Percentiles rank a stretch among this genome's conserved stretches.
Evolutionary conservation across 2,329 filamentous ascomycete genomes (phyloP).

Genomic region (Aureobasidium namibiae): DNA sequence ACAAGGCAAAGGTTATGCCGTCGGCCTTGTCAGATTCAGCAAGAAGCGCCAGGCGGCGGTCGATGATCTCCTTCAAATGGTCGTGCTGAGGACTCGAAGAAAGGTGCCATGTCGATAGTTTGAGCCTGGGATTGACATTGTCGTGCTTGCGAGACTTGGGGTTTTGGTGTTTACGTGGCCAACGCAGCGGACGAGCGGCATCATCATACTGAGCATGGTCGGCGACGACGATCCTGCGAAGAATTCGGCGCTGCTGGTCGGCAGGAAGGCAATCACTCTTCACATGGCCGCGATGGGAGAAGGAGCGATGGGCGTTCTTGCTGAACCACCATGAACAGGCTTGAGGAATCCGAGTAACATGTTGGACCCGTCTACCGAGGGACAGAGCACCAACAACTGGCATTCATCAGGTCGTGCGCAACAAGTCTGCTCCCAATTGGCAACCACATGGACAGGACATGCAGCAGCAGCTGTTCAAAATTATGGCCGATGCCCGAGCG

Average conservation of each 20-base stretch:
- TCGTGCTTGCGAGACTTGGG: not conserved
- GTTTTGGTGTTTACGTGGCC: no score
- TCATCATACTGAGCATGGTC: not conserved
- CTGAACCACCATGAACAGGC: not conserved
- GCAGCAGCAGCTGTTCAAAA: not conserved
- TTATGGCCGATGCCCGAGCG: not conserved
- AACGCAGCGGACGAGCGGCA: not conserved
- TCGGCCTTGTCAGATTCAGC: not conserved
- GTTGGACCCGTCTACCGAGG: constrained; percentile 11
- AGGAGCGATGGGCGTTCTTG: constrained; percentile 12
- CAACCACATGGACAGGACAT: no score
- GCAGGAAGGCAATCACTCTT: not conserved
- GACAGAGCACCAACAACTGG: constrained; percentile 13
- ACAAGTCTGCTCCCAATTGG: not conserved
- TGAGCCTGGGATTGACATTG: no score
- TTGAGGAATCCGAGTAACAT: not conserved
- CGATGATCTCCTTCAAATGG: not conserved
- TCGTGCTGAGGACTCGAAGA: not conserved
- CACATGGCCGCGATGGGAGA: not conserved
- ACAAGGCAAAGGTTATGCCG: not conserved
- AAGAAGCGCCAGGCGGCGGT: not conserved
- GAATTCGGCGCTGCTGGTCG: not conserved
- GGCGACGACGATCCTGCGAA: not conserved
- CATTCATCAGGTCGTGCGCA: constrained; percentile 13
- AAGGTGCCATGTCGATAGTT: not conserved